phyloP scores from a whole-genome alignment of 2,329 filamentous ascomycete species.

The Sclerotinia glacialis region DNA sequence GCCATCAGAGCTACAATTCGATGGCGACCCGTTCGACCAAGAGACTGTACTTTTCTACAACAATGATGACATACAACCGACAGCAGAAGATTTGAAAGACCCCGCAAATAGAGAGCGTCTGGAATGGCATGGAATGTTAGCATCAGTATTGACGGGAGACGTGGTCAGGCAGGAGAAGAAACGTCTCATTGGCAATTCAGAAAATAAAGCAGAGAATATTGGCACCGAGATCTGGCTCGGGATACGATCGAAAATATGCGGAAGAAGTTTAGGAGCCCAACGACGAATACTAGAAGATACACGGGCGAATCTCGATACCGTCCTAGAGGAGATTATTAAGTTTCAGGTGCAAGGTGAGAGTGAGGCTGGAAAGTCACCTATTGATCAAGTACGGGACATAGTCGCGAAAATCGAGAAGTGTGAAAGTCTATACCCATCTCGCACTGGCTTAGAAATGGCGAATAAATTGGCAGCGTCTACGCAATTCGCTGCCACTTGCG shows the following conservation, averaged over 20 bases:
- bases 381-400: conserved; percentile 85
- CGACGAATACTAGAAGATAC: conserved; percentile 84
- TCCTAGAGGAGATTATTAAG: conserved; percentile 83
- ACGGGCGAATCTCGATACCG: conserved; percentile 66
- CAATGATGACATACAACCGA: conserved; percentile 84
- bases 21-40: conserved; percentile 81
- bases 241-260: conserved; percentile 78
- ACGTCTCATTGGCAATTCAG: conserved; percentile 75
- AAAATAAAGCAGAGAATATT: conserved; percentile 59
- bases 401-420: conserved; percentile 88
- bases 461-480: conserved; percentile 75
- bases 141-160: conserved; percentile 91
- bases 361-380: conserved; percentile 79
- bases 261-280: conserved; percentile 79
- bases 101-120: conserved; percentile 83
- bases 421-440: conserved; percentile 81
- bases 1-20: conserved; percentile 78
- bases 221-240: conserved; percentile 85
- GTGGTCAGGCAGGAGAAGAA: conserved; percentile 99
- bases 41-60: conserved; percentile 92
- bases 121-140: conserved; percentile 98
- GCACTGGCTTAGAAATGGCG: conserved; percentile 67
- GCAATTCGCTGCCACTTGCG: conserved; percentile 76
- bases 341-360: conserved; percentile 94
- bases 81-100: conserved; percentile 84